Evolutionary conservation across 768 basidiomycete species (phyloP), one percentile per base, ranked within the genome.

Genomic region (Leccinum subtestaceum): DNA sequence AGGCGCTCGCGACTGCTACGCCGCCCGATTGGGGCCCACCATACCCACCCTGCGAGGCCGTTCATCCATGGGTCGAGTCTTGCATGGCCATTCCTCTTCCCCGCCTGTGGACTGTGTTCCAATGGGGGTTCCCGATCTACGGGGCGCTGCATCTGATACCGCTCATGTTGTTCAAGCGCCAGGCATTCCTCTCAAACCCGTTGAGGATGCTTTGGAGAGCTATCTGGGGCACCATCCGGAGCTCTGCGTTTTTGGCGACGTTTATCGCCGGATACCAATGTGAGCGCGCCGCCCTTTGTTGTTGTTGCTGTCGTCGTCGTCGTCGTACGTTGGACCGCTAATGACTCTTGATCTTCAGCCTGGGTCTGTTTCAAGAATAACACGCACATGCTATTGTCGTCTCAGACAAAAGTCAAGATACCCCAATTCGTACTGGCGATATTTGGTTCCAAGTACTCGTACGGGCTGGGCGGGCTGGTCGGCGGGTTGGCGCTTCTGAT

Each of bases 91-190:
- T 84, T 62, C 70, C 76, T 71, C 32, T 81, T 31, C 67, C 68
- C 40, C 86, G 93, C 29, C 90, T 95, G 73, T 80, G 88, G 64
- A 77, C 82, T 17, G 94, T 97, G 6, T 90, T 88, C 71, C 84
- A 82, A 74, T 95, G 83, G 89, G 93, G 91, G 75, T 71, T 89
- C 47, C 89, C 86, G 3, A 84, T 88, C 43, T 98, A 98, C 65
- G 88, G 91, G 21, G 94, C 93, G 0, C 74, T 98, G 32, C 96
- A 98, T 71, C 82, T 97, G 59, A 83, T 97, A 29, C 95, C 96
- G 1, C 81, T 88, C 50, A 75, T 98, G 11, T 76, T 97, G 5
- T 93, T 98, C 73, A 91, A 92, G 65, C 78, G 88, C 40, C 78
- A 81, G 25, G 73, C 77, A 0, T 90, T 96, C 70, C 66, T 81